Base-by-base conservation (phyloP, 768 basidiomycete genomes). In the Agaricus bisporus region DNA sequence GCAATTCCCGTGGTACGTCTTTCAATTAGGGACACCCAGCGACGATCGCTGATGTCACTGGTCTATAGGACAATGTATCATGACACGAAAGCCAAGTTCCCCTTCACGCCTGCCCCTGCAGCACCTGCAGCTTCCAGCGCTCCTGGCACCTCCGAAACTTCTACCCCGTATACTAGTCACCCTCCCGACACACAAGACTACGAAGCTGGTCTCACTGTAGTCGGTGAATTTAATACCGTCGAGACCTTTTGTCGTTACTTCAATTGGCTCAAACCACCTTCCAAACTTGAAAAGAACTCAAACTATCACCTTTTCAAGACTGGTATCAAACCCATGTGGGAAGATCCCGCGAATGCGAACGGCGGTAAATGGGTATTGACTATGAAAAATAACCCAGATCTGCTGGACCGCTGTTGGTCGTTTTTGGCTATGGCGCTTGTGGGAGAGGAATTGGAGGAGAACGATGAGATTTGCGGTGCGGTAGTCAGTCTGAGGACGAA, bases 301-400 rank as follows among this genome's bases (percentile, higher is more conserved):
- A 98, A 97, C 70, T 94, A 95, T 62, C 94, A 98, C 65, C 78
- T 98, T 51, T 97, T 98, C 81, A 95, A 95, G 71, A 77, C 82
- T 18, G 90, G 90, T 15, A 94, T 94, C 74, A 91, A 92, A 64
- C 91, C 91, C 12, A 95, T 97, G 94, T 97, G 93, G 93, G 94
- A 95, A 71, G 94, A 95, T 66, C 81, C 81, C 28, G 89, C 91
- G 50, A 97, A 97, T 63, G 88, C 89, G 22, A 80, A 86, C 49
- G 94, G 94, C 17, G 94, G 94, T 35, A 95, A 94, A 71, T 97
- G 94, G 94, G 91, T 94, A 17, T 68, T 98, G 54, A 91, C 91
- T 62, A 91, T 95, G 86, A 87, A 88, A 74, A 85, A 86, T 61
- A 88, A 86, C 59, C 83, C 90, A 3, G 68, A 70, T 44, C 66